These are phyloP conservation scores for Afroboletus lepidellus DNA, from an alignment of 1,284 basidiomycete species.

Conservation along the genomic window DNA sequence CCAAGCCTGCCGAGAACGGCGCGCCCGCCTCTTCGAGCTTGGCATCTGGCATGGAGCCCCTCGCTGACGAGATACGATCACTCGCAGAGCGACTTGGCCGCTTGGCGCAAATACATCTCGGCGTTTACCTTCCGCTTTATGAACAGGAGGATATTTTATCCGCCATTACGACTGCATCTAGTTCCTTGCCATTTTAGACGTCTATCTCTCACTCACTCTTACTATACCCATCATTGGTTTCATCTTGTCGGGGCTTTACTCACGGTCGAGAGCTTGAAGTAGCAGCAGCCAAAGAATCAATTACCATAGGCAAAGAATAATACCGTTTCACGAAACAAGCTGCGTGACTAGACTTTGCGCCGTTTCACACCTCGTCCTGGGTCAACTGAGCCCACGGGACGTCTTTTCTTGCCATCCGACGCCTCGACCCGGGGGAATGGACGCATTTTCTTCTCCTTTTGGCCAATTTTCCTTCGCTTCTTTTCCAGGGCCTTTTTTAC, in stretches of 20 bases:
- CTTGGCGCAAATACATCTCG: slow-evolving; percentile 68
- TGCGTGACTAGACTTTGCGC: slow-evolving; percentile 17
- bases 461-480: slow-evolving; percentile 81
- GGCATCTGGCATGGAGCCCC: slow-evolving; percentile 64
- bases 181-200: slow-evolving; percentile 26
- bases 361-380: slow-evolving; percentile 18
- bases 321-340: slow-evolving; percentile 14
- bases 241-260: slow-evolving; percentile 29
- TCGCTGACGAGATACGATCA: slow-evolving; percentile 64
- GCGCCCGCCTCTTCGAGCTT: slow-evolving; percentile 21
- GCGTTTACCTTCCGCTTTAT: slow-evolving; percentile 72
- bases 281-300: slow-evolving; percentile 31
- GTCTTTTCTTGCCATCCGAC: slow-evolving; percentile 16
- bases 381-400: slow-evolving; percentile 12
- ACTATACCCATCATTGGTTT: slow-evolving; percentile 33
- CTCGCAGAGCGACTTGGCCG: slow-evolving; percentile 68
- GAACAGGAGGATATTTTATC: slow-evolving; percentile 59
- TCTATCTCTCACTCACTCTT: slow-evolving; percentile 16
- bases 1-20: slow-evolving; percentile 18
- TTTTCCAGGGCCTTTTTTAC: slow-evolving; percentile 88
- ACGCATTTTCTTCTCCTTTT: slow-evolving; percentile 86
- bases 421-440: slow-evolving; percentile 50
- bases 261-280: slow-evolving; percentile 26
- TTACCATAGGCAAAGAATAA: slow-evolving; percentile 33
- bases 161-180: slow-evolving; percentile 22